Evolutionary conservation across 2,329 filamentous ascomycete species (phyloP), one percentile per base, ranked within the genome.

Genomic region (Aspergillus unguis): DNA sequence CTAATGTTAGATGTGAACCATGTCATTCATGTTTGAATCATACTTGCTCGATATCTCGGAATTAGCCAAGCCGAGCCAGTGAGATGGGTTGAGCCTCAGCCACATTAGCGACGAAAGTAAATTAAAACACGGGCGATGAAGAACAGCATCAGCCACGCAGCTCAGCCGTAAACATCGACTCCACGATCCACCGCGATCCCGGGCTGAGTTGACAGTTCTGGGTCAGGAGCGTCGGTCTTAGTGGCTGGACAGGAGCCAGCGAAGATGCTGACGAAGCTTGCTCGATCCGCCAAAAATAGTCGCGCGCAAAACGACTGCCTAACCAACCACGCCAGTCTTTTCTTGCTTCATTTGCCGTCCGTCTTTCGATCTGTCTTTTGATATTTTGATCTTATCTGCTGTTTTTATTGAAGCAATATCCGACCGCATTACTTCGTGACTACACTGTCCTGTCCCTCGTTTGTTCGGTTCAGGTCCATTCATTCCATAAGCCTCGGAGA

Each of bases 1-100:
- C 60, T 62, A 62, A 64, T 65, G 54, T 59, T 55, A 61, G 61
- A 57, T 57, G 48, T 53, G 32, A 48, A 54, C 31, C 17, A 17
- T 6, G 3, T 27, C 45, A 6, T 17, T 43, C n/a, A 41, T 6
- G 8, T 35, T 28, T 11, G 27, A 11, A 48, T n/a, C 23, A 27
- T 17, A 17, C 17, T 17, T 17, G 17, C 17, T 17, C 17, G 17
- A 17, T 17, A 17, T 17, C 17, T 17, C 17, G 17, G 17, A 6
- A 37, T 7, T 44, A 37, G 47, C 40, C 47, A 42, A 36, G 47
- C 28, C 10, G 3, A 37, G 33, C 6, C 38, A 8, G 17, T 28
- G 38, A 4, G 25, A 9, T 31, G 41, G 29, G 25, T 36, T 37
- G 32, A 44, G 48, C 32, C 48, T 48, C 46, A 48, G 46, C 46